Evolutionary conservation across 2,329 filamentous ascomycete species (phyloP).

Genomic region (Fusarium kyushuense): DNA sequence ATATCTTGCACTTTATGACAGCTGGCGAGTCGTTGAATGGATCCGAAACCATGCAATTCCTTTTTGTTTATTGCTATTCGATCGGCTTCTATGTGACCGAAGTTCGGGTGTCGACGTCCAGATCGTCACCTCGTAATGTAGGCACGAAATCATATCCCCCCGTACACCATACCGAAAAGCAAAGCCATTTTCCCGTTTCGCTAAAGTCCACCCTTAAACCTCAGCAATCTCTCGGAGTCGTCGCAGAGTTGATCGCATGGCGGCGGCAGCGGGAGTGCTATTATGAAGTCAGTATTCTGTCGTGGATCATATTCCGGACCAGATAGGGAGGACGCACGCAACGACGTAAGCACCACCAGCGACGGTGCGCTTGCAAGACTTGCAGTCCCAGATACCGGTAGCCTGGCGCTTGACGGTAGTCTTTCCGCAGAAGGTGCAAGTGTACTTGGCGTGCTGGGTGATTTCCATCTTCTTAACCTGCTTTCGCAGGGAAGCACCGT

Average conservation of each 20-base stretch:
- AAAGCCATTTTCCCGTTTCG: constrained; percentile 55
- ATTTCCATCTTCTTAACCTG: constrained; percentile 99
- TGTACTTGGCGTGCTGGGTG: constrained; percentile 96
- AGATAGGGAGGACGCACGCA: constrained; percentile 77
- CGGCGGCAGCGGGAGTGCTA: constrained; percentile 91
- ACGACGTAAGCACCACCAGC: constrained; percentile 87
- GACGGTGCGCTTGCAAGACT: constrained; percentile 88
- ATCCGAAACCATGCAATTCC: constrained; percentile 54
- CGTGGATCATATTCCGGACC: background rate
- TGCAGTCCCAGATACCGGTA: constrained; percentile 98
- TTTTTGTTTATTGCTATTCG: constrained; percentile 60
- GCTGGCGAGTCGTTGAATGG: constrained; percentile 42
- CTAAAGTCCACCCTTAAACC: constrained; percentile 71
- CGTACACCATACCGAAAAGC: constrained; percentile 62
- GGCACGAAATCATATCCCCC: constrained; percentile 59
- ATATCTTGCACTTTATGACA: constrained; percentile 2
- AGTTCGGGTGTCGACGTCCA: constrained; percentile 57
- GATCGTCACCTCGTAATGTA: constrained; percentile 59
- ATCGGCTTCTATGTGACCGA: constrained; percentile 56
- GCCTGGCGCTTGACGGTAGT: constrained; percentile 89
- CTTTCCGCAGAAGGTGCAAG: constrained; percentile 99
- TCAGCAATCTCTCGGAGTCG: constrained; percentile 97
- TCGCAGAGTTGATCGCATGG: constrained; percentile 95
- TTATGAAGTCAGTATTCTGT: constrained; percentile 48
- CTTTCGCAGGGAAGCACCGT: constrained; percentile 99